Percentiles rank a stretch among this genome's conserved stretches.
Conservation (phyloP, 2,329 filamentous ascomycete genomes). For the Arthrinium puccinioides region DNA sequence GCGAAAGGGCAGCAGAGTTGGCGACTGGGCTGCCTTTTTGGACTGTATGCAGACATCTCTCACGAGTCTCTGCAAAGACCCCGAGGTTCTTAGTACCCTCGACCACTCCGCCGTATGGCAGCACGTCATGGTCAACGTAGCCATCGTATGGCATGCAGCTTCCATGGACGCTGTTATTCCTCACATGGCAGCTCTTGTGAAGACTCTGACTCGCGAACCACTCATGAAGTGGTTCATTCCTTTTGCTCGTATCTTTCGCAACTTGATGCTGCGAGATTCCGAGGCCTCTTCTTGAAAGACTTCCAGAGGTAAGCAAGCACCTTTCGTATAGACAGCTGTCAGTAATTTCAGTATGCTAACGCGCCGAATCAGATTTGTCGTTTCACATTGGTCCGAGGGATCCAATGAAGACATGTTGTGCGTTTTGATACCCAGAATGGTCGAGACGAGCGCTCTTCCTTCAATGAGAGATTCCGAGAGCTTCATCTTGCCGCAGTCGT, state of each 20-base stretch:
- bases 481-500: slow-evolving; percentile 54
- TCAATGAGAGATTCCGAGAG: slow-evolving; percentile 42
- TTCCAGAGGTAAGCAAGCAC: slow-evolving; percentile 62
- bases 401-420: slow-evolving; percentile 62
- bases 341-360: background rate
- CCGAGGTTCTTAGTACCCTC: slow-evolving; percentile 27
- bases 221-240: slow-evolving; percentile 70
- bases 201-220: slow-evolving; percentile 55
- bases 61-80: slow-evolving; percentile 33
- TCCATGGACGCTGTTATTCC: slow-evolving; percentile 74
- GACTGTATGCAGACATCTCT: slow-evolving; percentile 47
- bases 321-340: background rate
- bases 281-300: slow-evolving; percentile 67
- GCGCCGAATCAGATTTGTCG: slow-evolving; percentile 56
- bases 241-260: slow-evolving; percentile 75
- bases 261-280: slow-evolving; percentile 67
- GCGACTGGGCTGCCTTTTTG: slow-evolving; percentile 62
- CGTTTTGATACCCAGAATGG: slow-evolving; percentile 60
- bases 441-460: slow-evolving; percentile 47
- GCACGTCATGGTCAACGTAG: slow-evolving; percentile 46
- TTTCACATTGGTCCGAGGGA: slow-evolving; percentile 62
- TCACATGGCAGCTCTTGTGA: slow-evolving; percentile 57
- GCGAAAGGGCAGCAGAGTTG: slow-evolving; percentile 70
- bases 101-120: slow-evolving; percentile 42
- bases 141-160: slow-evolving; percentile 67